Evolutionary conservation across 2,329 filamentous ascomycete species (phyloP).

Genomic region (Elsinoe necatrix): DNA sequence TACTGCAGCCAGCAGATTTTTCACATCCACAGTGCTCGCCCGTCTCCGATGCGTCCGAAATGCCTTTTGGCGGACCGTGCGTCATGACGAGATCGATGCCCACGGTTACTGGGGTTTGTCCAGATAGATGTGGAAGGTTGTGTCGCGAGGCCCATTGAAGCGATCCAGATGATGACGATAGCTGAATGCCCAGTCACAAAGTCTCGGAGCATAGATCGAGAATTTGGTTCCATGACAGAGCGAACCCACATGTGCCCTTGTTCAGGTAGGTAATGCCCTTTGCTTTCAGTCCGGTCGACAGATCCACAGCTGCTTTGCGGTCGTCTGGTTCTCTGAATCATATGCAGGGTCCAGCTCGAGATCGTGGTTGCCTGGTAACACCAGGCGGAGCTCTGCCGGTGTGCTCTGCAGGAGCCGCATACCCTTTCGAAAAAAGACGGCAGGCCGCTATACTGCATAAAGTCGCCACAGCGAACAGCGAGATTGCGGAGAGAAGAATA

Average conservation of each 20-base stretch:
- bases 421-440: constrained; percentile 25
- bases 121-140: constrained; percentile 11
- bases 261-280: constrained; percentile 44
- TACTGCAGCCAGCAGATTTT: constrained; percentile 41
- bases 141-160: constrained; percentile 35
- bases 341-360: constrained; percentile 21
- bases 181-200: constrained; percentile 47
- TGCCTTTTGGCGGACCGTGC: constrained; percentile 31
- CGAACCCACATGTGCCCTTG: constrained; percentile 43
- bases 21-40: constrained; percentile 34
- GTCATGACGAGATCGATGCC: constrained; percentile 34
- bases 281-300: not conserved
- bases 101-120: not conserved
- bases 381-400: constrained; percentile 29
- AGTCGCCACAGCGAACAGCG: constrained; percentile 34
- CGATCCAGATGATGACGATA: constrained; percentile 39
- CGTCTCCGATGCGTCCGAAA: constrained; percentile 23
- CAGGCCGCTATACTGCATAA: constrained; percentile 28
- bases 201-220: constrained; percentile 46
- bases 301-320: not conserved
- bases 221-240: constrained; percentile 41
- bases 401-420: constrained; percentile 24
- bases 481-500: constrained; percentile 19
- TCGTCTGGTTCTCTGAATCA: not conserved
- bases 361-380: constrained; percentile 34